These are phyloP conservation scores for Heterobasidion parviporum DNA, from an alignment of 1,284 basidiomycete species.

Conservation along the genomic window DNA sequence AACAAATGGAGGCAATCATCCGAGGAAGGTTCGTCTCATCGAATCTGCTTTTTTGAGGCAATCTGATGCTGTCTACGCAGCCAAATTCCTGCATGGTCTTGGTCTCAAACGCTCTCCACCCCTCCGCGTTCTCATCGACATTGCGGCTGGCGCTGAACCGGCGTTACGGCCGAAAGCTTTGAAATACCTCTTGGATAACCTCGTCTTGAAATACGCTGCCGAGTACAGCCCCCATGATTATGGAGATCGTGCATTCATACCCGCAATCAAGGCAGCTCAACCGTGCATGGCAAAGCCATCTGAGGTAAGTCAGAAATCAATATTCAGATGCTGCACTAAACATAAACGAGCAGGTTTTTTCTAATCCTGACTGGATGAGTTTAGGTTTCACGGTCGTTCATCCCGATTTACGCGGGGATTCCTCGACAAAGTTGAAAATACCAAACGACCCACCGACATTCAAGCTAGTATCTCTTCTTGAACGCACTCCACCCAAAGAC, in stretches of 20 bases:
- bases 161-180: constrained; percentile 50
- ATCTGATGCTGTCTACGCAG: constrained; percentile 29
- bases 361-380: constrained; percentile 58
- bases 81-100: constrained; percentile 76
- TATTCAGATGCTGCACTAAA: not conserved
- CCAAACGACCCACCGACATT: constrained; percentile 65
- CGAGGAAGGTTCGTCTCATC: constrained; percentile 63
- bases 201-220: constrained; percentile 45
- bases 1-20: constrained; percentile 73
- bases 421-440: constrained; percentile 64
- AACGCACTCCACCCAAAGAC: constrained; percentile 55
- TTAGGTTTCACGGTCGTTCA: constrained; percentile 73
- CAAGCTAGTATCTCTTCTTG: constrained; percentile 57
- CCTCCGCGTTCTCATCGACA: constrained; percentile 53
- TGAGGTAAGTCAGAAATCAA: constrained; percentile 37
- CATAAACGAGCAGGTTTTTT: constrained; percentile 54
- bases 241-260: constrained; percentile 69
- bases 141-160: constrained; percentile 52
- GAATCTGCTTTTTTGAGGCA: not conserved
- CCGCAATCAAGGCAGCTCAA: constrained; percentile 50
- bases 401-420: constrained; percentile 49
- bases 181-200: constrained; percentile 74
- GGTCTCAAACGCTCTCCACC: constrained; percentile 75
- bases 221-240: constrained; percentile 54
- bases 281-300: constrained; percentile 56